Evolutionary conservation across 331 rosid species (phyloP), one percentile per base, ranked within the genome.

Genomic region (Acacia concinna): DNA sequence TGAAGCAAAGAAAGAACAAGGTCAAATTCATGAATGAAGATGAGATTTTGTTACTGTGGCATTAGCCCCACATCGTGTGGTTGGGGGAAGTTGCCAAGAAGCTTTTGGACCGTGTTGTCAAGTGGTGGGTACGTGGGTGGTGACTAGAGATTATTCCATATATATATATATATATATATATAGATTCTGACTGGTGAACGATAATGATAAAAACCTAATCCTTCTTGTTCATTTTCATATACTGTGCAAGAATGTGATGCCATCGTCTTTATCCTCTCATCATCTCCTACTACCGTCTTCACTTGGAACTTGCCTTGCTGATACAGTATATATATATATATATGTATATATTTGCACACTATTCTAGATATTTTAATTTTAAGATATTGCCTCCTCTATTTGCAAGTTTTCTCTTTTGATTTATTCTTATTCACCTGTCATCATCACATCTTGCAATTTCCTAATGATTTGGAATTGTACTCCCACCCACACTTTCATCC

Each of bases 151-250:
- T 25, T 56, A 56, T 56, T 56, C 63, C 63, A 56, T 56, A 4
- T 23, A 1, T 1, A 9, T 0, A 56, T 56, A 9, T 0, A 56
- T 56, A n/a, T n/a, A n/a, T n/a, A n/a, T n/a, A 17, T 6, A 51
- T 4, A 47, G 28, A 23, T 54, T 5, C 13, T 62, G 12, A 57
- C 32, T 57, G 64, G 18, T 23, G 32, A 57, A 54, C 25, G 38
- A 62, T 62, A 62, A 62, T 38, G 68, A 62, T 62, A 30, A 62
- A 27, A 62, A 32, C 68, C 38, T 62, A 62, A 62, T 62, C 38
- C 68, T 59, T 13, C 5, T 20, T 57, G 37, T 34, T 62, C 13
- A 62, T 15, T 46, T 17, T 13, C 7, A 3, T 12, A 12, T 13
- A 60, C 67, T 60, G 67, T 28, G 38, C 35, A 60, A 6, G 63